Percentiles rank a stretch among this genome's conserved stretches.
Conservation (phyloP, 2,329 filamentous ascomycete species). For the Sporothrix schenckii region DNA sequence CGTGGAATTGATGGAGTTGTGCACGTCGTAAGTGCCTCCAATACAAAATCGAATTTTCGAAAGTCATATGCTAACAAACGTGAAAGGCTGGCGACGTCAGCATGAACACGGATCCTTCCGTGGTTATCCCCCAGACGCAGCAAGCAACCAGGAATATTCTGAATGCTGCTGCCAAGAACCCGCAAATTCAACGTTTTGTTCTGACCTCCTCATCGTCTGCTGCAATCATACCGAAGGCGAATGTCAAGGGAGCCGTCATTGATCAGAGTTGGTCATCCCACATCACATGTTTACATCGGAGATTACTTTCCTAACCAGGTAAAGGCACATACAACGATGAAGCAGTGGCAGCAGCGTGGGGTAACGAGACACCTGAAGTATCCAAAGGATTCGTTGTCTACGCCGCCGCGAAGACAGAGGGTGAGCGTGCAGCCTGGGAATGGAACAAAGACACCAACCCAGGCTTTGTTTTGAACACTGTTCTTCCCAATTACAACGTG, state of each 20-base stretch:
- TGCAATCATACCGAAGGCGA: conserved; percentile 36
- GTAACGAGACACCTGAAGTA: neutral
- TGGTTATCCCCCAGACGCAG: conserved; percentile 46
- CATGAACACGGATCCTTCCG: conserved; percentile 45
- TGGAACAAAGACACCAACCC: conserved; percentile 34
- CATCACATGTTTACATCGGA: too few relatives aligned
- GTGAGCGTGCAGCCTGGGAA: conserved; percentile 34
- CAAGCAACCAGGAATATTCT: conserved; percentile 41
- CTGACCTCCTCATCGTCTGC: conserved; percentile 45
- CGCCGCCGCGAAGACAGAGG: conserved; percentile 34
- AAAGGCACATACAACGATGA: neutral
- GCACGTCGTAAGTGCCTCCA: neutral
- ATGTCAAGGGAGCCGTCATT: conserved; percentile 34
- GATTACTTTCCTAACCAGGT: too few relatives aligned
- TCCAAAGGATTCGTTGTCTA: conserved; percentile 29
- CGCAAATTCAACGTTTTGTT: conserved; percentile 48
- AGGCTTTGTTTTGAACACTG: conserved; percentile 36
- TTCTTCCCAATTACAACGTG: conserved; percentile 28
- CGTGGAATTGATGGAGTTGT: conserved; percentile 8
- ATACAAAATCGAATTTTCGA: too few relatives aligned
- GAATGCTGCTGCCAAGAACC: conserved; percentile 43
- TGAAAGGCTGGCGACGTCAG: conserved; percentile 42
- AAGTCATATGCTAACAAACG: too few relatives aligned
- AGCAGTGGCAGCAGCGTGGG: conserved; percentile 1
- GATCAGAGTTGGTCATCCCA: neutral